phyloP scores from a whole-genome alignment of 495 filamentous ascomycete genomes.

The Xylaria scruposa region DNA sequence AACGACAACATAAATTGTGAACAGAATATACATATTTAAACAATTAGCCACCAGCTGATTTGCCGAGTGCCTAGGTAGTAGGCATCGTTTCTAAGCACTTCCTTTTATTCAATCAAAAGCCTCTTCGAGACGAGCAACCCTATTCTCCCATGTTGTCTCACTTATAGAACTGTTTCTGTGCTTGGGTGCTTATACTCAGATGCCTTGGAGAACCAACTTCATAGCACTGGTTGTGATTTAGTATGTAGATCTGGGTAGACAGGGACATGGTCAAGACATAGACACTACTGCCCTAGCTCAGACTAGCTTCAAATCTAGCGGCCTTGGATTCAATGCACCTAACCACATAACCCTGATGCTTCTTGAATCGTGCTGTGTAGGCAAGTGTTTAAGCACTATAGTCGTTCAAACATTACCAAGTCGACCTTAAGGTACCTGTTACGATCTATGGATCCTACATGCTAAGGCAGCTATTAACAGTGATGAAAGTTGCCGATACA shows the following conservation, averaged over 20 bases:
- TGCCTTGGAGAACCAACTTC: not conserved
- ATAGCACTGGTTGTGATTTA: not conserved
- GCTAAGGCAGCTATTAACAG: not conserved
- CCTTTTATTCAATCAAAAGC: not conserved
- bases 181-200: not conserved
- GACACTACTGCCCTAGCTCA: not conserved
- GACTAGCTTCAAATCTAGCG: conserved; percentile 1
- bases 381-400: not conserved
- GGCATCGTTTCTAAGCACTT: not conserved
- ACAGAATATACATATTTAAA: not conserved
- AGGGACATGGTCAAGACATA: not conserved
- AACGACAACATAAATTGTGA: not conserved
- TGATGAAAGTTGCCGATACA: not conserved
- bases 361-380: not conserved
- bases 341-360: not conserved
- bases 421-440: not conserved
- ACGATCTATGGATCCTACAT: not conserved
- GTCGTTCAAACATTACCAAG: not conserved
- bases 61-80: not conserved
- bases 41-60: not conserved
- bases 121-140: not conserved
- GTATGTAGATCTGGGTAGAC: not conserved
- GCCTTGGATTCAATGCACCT: not conserved
- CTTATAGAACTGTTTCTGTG: not conserved
- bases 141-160: not conserved